Base-by-base conservation (phyloP, 1,139 yeast species). In the Sugiyamaella xylanicola region DNA sequence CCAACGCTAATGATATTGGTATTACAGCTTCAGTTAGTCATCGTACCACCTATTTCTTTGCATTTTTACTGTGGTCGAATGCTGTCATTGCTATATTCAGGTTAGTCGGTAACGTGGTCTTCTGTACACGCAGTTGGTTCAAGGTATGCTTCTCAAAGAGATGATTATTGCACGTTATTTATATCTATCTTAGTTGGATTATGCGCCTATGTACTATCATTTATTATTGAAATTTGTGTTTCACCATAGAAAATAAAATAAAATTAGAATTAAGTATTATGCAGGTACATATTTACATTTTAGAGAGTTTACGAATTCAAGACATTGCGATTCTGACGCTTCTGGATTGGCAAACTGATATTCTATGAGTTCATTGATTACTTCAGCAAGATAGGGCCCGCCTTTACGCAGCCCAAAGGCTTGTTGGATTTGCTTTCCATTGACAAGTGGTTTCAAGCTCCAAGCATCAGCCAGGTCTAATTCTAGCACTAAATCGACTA, bases 301-400 rank as follows among this genome's bases (percentile, higher is more conserved):
- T 11, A 55, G 27, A 19, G 52, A 45, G 32, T 47, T 40, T 29
- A 66, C 49, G 46, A 53, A 61, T 9, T 53, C 57, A 4, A 56
- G 25, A 67, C 90, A 80, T 39, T 86, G 85, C 0, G 79, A 82
- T 52, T 73, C 74, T 0, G 79, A 68, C 7, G 78, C 77, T 0
- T 64, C 65, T 0, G 95, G 95, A 63, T 88, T 71, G 60, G 86
- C 91, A 57, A 90, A 74, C 70, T 91, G 97, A 88, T 92, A 86
- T 13, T 76, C 71, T 45, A 89, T 69, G 7, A 88, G 77, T 45
- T 77, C 72, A 13, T 81, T 82, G 56, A 82, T 79, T 9, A 84
- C 72, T 27, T 72, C 71, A 7, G 82, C 77, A 78, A 90, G 77
- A 96, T 97, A 90, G 3, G 92, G 91, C 0, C 98, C 98, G 0